Evolutionary conservation across 805 yeast species (phyloP).

Genomic region (Pichia eremophila): DNA sequence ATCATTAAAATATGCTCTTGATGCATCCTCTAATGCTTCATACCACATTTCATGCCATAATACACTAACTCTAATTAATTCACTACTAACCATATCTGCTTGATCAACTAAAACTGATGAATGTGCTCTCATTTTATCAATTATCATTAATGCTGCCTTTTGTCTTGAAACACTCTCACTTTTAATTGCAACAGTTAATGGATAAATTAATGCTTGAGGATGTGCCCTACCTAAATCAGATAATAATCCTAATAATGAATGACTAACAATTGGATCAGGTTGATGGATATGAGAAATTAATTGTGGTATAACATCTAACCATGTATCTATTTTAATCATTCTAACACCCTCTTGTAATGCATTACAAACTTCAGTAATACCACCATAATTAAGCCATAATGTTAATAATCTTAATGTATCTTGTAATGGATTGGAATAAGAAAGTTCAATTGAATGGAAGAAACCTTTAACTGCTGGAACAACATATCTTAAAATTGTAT

Average conservation of each 20-base stretch:
- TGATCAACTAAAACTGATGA: slow-evolving; percentile 81
- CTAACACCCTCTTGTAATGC: slow-evolving; percentile 88
- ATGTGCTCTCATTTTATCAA: slow-evolving; percentile 86
- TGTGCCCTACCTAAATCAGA: slow-evolving; percentile 89
- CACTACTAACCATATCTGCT: slow-evolving; percentile 89
- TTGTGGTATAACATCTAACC: slow-evolving; percentile 95
- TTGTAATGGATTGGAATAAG: slow-evolving; percentile 80
- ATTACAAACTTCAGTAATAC: slow-evolving; percentile 79
- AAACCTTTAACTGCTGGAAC: slow-evolving; percentile 95
- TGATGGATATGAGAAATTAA: slow-evolving; percentile 94
- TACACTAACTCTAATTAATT: slow-evolving; percentile 88
- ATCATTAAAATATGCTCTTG: slow-evolving; percentile 86
- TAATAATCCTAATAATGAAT: slow-evolving; percentile 67
- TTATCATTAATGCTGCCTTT: slow-evolving; percentile 82
- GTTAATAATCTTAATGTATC: slow-evolving; percentile 86
- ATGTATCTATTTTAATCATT: slow-evolving; percentile 81
- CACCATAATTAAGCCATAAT: slow-evolving; percentile 94
- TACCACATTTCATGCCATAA: slow-evolving; percentile 98
- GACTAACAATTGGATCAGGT: slow-evolving; percentile 76
- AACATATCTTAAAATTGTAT: slow-evolving; percentile 74
- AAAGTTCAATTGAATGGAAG: slow-evolving; percentile 86
- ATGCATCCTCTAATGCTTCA: slow-evolving; percentile 95
- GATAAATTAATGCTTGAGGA: slow-evolving; percentile 94
- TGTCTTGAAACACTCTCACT: slow-evolving; percentile 86
- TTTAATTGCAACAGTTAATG: slow-evolving; percentile 90